Base-by-base conservation (phyloP, 1,284 basidiomycete species). In the Ustanciosporium gigantosporum region DNA sequence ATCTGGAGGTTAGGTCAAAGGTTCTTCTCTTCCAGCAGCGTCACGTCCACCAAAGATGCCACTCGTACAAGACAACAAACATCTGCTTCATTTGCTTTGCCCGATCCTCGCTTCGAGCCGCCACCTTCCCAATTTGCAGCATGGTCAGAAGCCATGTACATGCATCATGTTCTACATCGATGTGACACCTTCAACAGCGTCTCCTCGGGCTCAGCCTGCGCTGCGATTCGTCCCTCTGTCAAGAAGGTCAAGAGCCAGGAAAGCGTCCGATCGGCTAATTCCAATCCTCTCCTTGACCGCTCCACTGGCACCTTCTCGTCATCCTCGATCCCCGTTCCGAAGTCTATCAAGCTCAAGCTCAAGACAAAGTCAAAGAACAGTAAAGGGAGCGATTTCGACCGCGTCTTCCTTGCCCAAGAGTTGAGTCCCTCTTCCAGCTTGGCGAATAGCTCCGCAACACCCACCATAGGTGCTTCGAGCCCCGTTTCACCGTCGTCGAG, bases 351-450 rank as follows among this genome's bases (percentile, higher is more conserved):
- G 41, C 39, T 35, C 27, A 55, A 66, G 46, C 25, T 56, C 17
- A 42, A 66, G 19, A 45, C 50, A 20, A 65, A 60, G 34, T 46
- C 50, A 17, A 70, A 68, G 27, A 5, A 46, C n/a, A 21, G 32
- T 6, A 52, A 59, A 29, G 64, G 68, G 22, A 41, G 23, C 13
- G 66, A 70, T 25, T 76, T 79, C 24, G 50, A 49, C 23, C 42
- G 52, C 13, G 50, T 78, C 22, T 77, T 77, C 36, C 68, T 79
- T 5, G 76, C 74, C 0, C 77, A 79, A 37, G 77, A 78, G 52
- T 66, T 79, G 9, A 27, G 44, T 17, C 32, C 50, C 16, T 25
- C 56, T 6, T 17, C 9, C 9, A 29, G 27, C n/a, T 9, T n/a
- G 9, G 27, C 9, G 11, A 29, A 29, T 9, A 9, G 11, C 11